Base-by-base conservation (phyloP, 108 stramenopile species). In the Epithemia pelagica region DNA sequence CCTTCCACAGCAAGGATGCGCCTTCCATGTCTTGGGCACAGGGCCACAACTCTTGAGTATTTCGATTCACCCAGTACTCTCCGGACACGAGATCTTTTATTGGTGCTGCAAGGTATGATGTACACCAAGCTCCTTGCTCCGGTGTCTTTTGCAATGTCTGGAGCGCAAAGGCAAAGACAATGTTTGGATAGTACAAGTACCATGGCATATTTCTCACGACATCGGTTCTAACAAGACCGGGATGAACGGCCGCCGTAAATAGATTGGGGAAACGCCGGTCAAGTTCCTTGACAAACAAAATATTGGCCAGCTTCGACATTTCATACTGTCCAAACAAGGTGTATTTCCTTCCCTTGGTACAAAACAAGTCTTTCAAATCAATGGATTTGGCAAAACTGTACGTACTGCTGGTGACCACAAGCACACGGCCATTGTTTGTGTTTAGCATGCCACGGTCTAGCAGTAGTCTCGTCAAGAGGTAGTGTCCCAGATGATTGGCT, bases 401-500 rank as follows among this genome's bases (percentile, higher is more conserved):
- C 26, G 79, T 78, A 54, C 67, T 76, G 27, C 71, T 69, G 19
- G 84, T 80, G n/a, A 85, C 20, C 32, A 73, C 75, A 22, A 75
- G 32, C n/a, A 76, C 33, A 19, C n/a, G 18, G 54, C 32, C 52
- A 27, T 54, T 27, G 2, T 2, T 59, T 31, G 37, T 46, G 15
- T 46, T 46, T 5, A 46, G 5, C 15, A 15, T 15, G 15, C 37
- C 37, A 46, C 15, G 5, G 37, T 46, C 37, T 54, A 89, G 56
- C 30, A 94, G 65, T 19, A 90, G 71, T 55, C 71, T 66, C 22
- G 89, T 88, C 69, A 90, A 67, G 7, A 88, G 71, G 70, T 88
- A 95, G 67, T 95, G 94, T 21, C 94, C 94, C 46, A 95, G 65
- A 64, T 91, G 90, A 76, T 95, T 95, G 57, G 85, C 88, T 68